These are phyloP conservation scores for Sclerotiophoma versabilis DNA, from an alignment of 2,329 filamentous ascomycete species.

Conservation along the genomic window DNA sequence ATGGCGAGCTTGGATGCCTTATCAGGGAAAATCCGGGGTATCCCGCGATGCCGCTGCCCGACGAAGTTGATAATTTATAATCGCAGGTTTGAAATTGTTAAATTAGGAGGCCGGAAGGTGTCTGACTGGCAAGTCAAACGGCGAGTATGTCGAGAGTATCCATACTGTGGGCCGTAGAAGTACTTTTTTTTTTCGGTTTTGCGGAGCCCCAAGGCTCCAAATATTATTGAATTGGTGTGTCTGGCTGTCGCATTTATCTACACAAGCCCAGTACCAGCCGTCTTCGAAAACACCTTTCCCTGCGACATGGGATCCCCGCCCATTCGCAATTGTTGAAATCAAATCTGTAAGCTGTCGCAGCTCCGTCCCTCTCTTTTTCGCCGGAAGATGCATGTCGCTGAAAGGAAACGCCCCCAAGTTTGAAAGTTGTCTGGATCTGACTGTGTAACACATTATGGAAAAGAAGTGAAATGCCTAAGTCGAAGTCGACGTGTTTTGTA, in stretches of 20 bases:
- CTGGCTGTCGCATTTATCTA: conserved; percentile 26
- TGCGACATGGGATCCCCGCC: neutral
- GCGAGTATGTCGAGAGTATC: no score
- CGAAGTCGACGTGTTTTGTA: conserved; percentile 6
- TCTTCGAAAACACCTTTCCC: neutral
- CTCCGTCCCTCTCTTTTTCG: conserved; percentile 4
- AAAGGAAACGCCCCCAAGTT: conserved; percentile 11
- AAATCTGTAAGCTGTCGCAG: neutral
- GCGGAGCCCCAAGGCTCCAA: conserved; percentile 30
- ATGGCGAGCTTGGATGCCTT: neutral
- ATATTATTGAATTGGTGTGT: conserved; percentile 32
- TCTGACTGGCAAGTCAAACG: no score
- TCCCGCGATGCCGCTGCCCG: neutral
- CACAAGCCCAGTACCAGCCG: conserved; percentile 17
- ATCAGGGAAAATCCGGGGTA: neutral
- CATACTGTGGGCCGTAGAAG: no score
- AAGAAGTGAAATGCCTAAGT: conserved; percentile 9
- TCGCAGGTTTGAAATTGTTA: no score
- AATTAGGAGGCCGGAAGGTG: no score
- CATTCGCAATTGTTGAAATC: neutral
- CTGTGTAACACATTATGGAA: conserved; percentile 9
- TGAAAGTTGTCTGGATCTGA: conserved; percentile 2
- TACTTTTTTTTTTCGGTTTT: no score
- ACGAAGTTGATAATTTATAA: conserved; percentile 9
- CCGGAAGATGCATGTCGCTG: conserved; percentile 15